Percentiles rank a stretch among this genome's conserved stretches.
These are phyloP conservation scores for Rachicladosporium sp. DNA, from an alignment of 2,329 filamentous ascomycete genomes.

Conservation along the genomic window DNA sequence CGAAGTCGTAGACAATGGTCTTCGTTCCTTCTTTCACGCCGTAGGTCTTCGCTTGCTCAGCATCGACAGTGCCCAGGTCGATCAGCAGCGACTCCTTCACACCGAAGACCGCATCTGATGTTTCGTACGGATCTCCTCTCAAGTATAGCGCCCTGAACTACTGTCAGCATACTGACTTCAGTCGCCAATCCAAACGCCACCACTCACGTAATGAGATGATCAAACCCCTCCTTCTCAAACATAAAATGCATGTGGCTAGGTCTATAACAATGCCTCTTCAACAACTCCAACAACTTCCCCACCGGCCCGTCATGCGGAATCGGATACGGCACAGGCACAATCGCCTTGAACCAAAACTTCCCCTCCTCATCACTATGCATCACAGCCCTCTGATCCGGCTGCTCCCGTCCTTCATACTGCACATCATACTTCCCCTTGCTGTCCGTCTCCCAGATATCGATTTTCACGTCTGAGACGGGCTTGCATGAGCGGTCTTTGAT, in stretches of 20 bases:
- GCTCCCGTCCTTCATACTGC: constrained; percentile 52
- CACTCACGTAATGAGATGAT: constrained; percentile 70
- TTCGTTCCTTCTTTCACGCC: constrained; percentile 50
- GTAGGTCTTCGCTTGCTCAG: constrained; percentile 46
- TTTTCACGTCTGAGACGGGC: constrained; percentile 53
- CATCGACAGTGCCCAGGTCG: constrained; percentile 44
- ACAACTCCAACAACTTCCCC: constrained; percentile 51
- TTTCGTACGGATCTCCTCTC: constrained; percentile 68
- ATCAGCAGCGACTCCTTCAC: constrained; percentile 72
- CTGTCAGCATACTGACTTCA: constrained; percentile 6
- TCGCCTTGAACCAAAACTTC: constrained; percentile 71
- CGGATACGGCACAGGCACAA: constrained; percentile 73
- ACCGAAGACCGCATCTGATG: constrained; percentile 73
- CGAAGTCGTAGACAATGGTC: constrained; percentile 53
- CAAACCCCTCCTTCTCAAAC: constrained; percentile 69
- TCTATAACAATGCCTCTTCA: constrained; percentile 63
- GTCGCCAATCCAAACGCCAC: background rate
- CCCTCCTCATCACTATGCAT: constrained; percentile 59
- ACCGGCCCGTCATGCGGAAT: constrained; percentile 79
- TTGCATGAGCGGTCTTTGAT: constrained; percentile 52
- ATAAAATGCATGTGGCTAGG: constrained; percentile 80
- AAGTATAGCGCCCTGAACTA: constrained; percentile 58
- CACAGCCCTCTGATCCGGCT: constrained; percentile 61
- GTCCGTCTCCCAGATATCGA: constrained; percentile 81
- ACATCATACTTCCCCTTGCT: constrained; percentile 72